Percentiles rank a stretch among this genome's conserved stretches.
phyloP scores from a whole-genome alignment of 2,329 filamentous ascomycete species.

The Fusarium setosum region DNA sequence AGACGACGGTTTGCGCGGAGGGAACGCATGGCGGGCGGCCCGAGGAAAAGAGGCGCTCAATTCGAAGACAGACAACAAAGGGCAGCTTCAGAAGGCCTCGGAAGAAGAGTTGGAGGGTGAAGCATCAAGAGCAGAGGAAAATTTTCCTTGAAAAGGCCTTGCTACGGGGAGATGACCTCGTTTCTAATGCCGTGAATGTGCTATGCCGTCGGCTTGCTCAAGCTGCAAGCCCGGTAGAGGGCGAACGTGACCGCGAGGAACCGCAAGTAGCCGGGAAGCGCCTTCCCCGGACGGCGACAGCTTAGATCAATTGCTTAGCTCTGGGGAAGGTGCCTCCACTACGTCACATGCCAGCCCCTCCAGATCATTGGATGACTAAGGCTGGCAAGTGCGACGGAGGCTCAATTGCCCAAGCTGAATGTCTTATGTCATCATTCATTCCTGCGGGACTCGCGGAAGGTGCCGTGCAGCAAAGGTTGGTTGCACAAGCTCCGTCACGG shows the following conservation, averaged over 20 bases:
- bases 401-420: neutral
- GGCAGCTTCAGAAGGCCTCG: constrained; percentile 19
- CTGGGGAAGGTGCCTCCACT: constrained; percentile 23
- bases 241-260: constrained; percentile 46
- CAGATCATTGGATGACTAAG: constrained; percentile 25
- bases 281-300: constrained; percentile 42
- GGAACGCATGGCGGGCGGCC: constrained; percentile 61
- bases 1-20: constrained; percentile 63
- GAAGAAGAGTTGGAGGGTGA: constrained; percentile 10
- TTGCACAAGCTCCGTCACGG: constrained; percentile 20
- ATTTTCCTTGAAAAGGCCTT: constrained; percentile 2
- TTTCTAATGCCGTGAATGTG: constrained; percentile 40
- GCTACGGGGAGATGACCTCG: constrained; percentile 23
- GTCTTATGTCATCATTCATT: constrained; percentile 29
- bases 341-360: constrained; percentile 41
- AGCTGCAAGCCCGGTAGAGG: constrained; percentile 34
- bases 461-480: constrained; percentile 15
- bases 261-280: constrained; percentile 47
- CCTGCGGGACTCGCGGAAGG: constrained; percentile 33
- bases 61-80: constrained; percentile 14
- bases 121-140: constrained; percentile 23
- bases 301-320: constrained; percentile 10
- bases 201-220: constrained; percentile 41
- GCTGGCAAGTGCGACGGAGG: neutral
- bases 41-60: constrained; percentile 20